Conservation (phyloP, 75 land plant genomes). For the Pinus tabuliformis region DNA sequence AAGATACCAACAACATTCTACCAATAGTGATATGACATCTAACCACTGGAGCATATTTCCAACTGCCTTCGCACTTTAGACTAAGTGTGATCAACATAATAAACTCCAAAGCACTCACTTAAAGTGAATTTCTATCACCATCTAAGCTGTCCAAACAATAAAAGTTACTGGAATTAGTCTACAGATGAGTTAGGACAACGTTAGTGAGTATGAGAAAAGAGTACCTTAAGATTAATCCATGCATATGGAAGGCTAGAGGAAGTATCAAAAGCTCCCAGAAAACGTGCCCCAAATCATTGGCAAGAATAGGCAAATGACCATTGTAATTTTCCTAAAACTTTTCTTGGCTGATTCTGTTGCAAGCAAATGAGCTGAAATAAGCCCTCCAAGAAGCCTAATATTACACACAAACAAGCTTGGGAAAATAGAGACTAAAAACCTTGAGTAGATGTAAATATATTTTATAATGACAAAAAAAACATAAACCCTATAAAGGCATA, state of each 20-base stretch:
- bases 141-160: neutral
- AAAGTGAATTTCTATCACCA: neutral
- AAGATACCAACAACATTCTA: neutral
- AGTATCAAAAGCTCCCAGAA: conserved; percentile 76
- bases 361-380: too few species aligned
- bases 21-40: neutral
- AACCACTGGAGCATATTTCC: neutral
- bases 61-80: neutral
- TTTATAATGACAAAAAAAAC: too few species aligned
- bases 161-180: neutral
- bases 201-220: neutral
- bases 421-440: too few species aligned
- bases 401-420: too few species aligned
- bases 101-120: neutral
- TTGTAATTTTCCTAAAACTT: neutral
- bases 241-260: conserved; percentile 90
- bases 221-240: conserved; percentile 87
- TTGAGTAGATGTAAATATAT: too few species aligned
- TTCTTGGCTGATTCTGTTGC: conserved; percentile 26
- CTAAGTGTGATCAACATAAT: neutral
- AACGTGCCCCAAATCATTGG: conserved; percentile 48
- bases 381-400: too few species aligned
- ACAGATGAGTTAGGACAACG: neutral
- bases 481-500: too few species aligned
- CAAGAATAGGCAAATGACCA: too few species aligned